A percentile compares a stretch with the other conserved stretches of the same genome.
These are phyloP conservation scores for Amanita rubescens DNA, from an alignment of 768 basidiomycete species.

Conservation along the genomic window DNA sequence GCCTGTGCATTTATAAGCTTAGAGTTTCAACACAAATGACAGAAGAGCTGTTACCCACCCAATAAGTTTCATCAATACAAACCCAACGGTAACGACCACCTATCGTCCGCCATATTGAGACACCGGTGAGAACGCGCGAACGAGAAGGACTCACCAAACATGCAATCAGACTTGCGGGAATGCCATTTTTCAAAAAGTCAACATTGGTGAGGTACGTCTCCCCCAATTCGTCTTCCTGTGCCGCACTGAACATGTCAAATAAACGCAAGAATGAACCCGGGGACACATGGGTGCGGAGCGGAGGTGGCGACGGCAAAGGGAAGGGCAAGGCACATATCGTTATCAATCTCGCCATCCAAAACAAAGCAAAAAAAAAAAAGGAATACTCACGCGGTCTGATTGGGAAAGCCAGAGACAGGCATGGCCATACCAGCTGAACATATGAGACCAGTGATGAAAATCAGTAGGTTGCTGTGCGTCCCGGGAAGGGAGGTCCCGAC, in stretches of 20 bases:
- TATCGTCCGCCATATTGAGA: constrained; percentile 19
- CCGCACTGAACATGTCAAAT: constrained; percentile 43
- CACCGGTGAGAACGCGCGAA: background rate
- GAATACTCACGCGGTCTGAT: constrained; percentile 82
- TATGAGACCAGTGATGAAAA: constrained; percentile 88
- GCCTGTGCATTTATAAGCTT: background rate
- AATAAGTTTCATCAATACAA: constrained; percentile 61
- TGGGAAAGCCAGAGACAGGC: constrained; percentile 98
- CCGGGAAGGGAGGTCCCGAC: constrained; percentile 74
- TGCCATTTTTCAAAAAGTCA: constrained; percentile 91
- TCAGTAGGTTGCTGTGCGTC: constrained; percentile 71
- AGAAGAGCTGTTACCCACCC: constrained; percentile 49
- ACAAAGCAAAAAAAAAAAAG: constrained; percentile 15
- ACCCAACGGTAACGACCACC: constrained; percentile 86
- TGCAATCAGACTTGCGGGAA: constrained; percentile 90
- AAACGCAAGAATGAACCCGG: background rate
- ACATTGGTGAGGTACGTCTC: constrained; percentile 76
- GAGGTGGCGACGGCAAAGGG: background rate
- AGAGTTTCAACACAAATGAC: background rate
- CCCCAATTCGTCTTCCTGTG: constrained; percentile 92
- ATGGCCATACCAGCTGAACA: constrained; percentile 98
- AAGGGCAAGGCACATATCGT: background rate
- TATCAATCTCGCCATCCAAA: constrained; percentile 3
- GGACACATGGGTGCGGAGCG: background rate
- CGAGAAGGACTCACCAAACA: constrained; percentile 45